Evolutionary conservation across 169 alveolate genomes (phyloP).

Genomic region (Toxoplasma gondii): DNA sequence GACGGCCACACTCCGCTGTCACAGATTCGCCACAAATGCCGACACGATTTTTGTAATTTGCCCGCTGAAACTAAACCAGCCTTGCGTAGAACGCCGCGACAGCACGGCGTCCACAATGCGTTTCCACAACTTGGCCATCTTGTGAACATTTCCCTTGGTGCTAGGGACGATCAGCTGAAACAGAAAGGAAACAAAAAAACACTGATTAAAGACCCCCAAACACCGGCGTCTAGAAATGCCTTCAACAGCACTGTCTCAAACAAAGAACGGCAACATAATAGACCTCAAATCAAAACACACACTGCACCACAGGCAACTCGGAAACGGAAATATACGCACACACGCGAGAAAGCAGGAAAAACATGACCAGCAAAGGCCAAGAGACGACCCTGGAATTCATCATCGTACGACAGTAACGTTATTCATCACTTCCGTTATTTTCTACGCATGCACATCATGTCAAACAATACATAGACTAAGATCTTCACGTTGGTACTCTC

Average conservation of each 20-base stretch:
- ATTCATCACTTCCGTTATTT: too few relatives aligned
- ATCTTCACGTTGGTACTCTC: too few relatives aligned
- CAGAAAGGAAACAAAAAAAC: not conserved
- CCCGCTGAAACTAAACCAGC: constrained; percentile 52
- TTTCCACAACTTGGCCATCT: constrained; percentile 56
- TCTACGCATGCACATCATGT: too few relatives aligned
- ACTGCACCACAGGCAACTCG: too few relatives aligned
- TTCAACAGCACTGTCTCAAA: not conserved
- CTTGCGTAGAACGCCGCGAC: constrained; percentile 24
- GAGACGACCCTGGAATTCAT: too few relatives aligned
- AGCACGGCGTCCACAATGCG: constrained; percentile 29
- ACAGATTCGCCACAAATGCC: constrained; percentile 57
- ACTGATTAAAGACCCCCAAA: not conserved
- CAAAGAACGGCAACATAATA: too few relatives aligned
- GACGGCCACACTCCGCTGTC: not conserved
- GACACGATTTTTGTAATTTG: constrained; percentile 43
- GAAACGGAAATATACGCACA: too few relatives aligned
- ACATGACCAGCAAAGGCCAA: too few relatives aligned
- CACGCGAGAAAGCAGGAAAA: too few relatives aligned
- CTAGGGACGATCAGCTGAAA: constrained; percentile 29
- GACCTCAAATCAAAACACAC: too few relatives aligned
- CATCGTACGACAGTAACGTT: too few relatives aligned
- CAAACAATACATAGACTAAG: too few relatives aligned
- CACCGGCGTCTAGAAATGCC: not conserved
- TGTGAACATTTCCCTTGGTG: not conserved